Conservation (phyloP, 768 basidiomycete species). For the Thelephora aurantiotincta region DNA sequence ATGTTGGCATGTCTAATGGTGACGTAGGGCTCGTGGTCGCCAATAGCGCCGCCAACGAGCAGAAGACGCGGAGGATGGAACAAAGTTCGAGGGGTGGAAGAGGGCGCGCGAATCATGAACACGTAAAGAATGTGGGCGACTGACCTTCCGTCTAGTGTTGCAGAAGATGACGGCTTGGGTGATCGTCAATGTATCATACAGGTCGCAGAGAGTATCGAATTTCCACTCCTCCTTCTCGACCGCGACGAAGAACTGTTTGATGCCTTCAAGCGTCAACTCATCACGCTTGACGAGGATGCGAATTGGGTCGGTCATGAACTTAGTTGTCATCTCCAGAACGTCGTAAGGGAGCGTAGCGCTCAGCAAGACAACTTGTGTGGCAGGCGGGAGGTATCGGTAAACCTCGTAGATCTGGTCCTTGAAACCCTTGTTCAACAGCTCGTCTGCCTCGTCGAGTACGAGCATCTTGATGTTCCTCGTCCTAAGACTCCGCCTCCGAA, state of each 20-base stretch:
- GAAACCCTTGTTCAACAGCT: slow-evolving; percentile 95
- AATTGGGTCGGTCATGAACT: slow-evolving; percentile 99
- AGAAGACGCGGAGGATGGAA: too few relatives aligned
- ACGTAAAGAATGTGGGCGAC: slow-evolving; percentile 5
- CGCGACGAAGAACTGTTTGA: slow-evolving; percentile 95
- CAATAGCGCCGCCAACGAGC: too few relatives aligned
- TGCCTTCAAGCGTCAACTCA: slow-evolving; percentile 92
- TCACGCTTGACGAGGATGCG: slow-evolving; percentile 98
- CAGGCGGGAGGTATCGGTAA: slow-evolving; percentile 92
- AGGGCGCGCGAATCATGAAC: background rate
- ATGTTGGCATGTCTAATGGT: too few relatives aligned
- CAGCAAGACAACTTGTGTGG: slow-evolving; percentile 92
- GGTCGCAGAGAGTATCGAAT: slow-evolving; percentile 92
- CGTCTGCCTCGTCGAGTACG: slow-evolving; percentile 89
- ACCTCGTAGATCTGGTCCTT: slow-evolving; percentile 99
- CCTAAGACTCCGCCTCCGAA: slow-evolving; percentile 81
- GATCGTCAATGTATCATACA: slow-evolving; percentile 97
- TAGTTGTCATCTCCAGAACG: slow-evolving; percentile 97
- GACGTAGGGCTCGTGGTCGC: too few relatives aligned
- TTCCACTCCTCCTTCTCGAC: slow-evolving; percentile 99
- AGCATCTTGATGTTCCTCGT: slow-evolving; percentile 99
- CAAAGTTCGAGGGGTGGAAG: too few relatives aligned
- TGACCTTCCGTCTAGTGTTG: slow-evolving; percentile 91
- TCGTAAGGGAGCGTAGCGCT: slow-evolving; percentile 95
- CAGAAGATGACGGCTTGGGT: slow-evolving; percentile 99